Evolutionary conservation across 1,284 basidiomycete genomes (phyloP), one percentile per base, ranked within the genome.

Genomic region (Anthracocystis panici-leucophaei): DNA sequence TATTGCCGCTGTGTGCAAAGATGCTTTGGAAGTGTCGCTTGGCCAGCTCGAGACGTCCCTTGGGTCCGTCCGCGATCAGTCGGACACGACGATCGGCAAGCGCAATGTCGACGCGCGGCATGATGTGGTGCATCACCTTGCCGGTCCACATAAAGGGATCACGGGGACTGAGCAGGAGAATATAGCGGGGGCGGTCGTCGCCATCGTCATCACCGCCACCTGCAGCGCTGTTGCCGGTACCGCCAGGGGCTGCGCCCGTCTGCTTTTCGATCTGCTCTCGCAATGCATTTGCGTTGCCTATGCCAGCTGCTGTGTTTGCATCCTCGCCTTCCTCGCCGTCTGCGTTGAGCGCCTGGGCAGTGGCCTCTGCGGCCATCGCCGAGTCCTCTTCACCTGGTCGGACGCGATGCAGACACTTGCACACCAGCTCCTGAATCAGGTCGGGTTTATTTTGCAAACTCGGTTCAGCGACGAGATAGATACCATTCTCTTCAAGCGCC

Each of bases 111-210:
- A 81, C 70, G 33, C 64, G 68, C 5, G 80, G 80, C 65, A 85
- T 75, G 40, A 71, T 56, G 52, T 81, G 75, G n/a, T 79, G 89
- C 85, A 97, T 93, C 58, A 93, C 88, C 0, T 87, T 88, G 7
- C 97, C 97, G 52, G 92, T 94, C 97, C 97, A 99, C 53, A 96
- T 88, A 87, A 97, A 99, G 46, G 91, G 91, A 25, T 90, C 91
- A 27, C 92, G 89, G 11, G 97, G 95, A 40, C 94, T 93, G 41
- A 99, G 86, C 27, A 98, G 87, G 52, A 99, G 89, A 29, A 99
- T 87, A 83, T 99, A 99, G 41, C 86, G 87, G 7, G 87, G 85
- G 18, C 86, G 81, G 31, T 86, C 84, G 16, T 81, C 79, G 18
- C 80, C 79, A 3, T 80, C 82, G 14, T 85, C 85, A 12, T 86